Evolutionary conservation across 2,329 filamentous ascomycete species (phyloP), one percentile per base, ranked within the genome.

Genomic region (Bipolaris bicolor): DNA sequence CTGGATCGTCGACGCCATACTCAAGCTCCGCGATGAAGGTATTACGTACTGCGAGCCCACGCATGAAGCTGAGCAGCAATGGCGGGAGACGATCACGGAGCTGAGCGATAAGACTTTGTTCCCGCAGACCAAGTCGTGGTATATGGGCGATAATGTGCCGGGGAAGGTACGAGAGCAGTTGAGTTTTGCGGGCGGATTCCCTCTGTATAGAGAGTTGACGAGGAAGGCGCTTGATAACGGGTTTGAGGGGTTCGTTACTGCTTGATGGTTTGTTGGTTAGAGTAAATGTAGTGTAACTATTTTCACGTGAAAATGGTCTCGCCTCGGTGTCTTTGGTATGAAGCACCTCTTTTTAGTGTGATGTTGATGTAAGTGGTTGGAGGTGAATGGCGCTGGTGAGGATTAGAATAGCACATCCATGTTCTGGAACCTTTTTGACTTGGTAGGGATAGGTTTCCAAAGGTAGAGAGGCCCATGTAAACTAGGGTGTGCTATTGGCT

Each of bases 91-190:
- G 66, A 73, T 81, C 43, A 76, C 74, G 24, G 70, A 78, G 65
- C 41, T 80, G 18, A 76, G 72, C 20, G 75, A 78, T 34, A 73
- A 75, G 64, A 80, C 78, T 3, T 60, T 81, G 20, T 76, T 80
- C 61, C 77, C 77, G 7, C 70, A 71, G 24, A 76, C 76, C 0
- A 74, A 77, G 24, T 73, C 69, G 6, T 80, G 77, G 79, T 81
- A 81, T 49, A 78, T 77, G 76, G 75, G 76, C 6, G 77, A 76
- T 11, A 82, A 81, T 43, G 71, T 82, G 9, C 79, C 79, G 1
- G 80, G 80, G 11, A 81, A 80, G 70, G 68, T 74, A 10, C 71
- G 76, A 15, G 79, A 81, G 67, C 79, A 79, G 55, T 65, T 81
- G 47, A 80, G 76, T 46, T 81, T 75, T 63, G 71, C 78, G 9